Base-by-base conservation (phyloP, 1,139 yeast genomes). In the Nakaseomyces sp. region DNA sequence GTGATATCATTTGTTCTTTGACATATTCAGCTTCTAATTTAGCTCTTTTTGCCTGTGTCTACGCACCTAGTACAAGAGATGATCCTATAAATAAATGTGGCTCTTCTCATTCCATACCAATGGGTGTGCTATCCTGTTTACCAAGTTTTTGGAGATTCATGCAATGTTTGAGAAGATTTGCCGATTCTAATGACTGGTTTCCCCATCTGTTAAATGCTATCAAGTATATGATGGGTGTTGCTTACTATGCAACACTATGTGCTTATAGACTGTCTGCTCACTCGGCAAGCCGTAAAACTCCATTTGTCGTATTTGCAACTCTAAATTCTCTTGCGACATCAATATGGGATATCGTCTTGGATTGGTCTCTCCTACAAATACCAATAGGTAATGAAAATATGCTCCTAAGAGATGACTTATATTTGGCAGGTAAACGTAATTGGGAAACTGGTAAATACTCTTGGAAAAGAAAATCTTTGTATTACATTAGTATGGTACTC, bases 131-230 rank as follows among this genome's bases (percentile, higher is more conserved):
- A 53, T 73, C 87, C 35, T 72, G 95, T 3, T 63, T 91, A 20
- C 98, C 99, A 0, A 83, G 88, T 49, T 75, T 87, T 37, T 87
- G 95, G 87, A 83, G 99, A 66, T 76, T 84, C 44, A 61, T 89
- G 44, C 99, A 91, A 62, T 91, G 98, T 64, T 62, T 82, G 25
- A 71, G 99, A 54, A 94, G 99, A 74, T 91, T 74, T 61, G 76
- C 81, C 42, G 99, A 91, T 59, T 83, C 96, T 0, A 91, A 94
- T 1, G 96, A 89, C 57, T 81, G 89, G 84, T 93, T 91, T 60
- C 99, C 99, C 1, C 99, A 91, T 71, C 67, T 91, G 48, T 91
- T 95, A n/a, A 91, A 91, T 58, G 86, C 87, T 72, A 56, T 71
- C 37, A 91, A 91, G 62, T 91, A 89, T 61, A 58, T 74, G 1